phyloP scores from a whole-genome alignment of 1,284 basidiomycete genomes.

The Ustilago bromivora region DNA sequence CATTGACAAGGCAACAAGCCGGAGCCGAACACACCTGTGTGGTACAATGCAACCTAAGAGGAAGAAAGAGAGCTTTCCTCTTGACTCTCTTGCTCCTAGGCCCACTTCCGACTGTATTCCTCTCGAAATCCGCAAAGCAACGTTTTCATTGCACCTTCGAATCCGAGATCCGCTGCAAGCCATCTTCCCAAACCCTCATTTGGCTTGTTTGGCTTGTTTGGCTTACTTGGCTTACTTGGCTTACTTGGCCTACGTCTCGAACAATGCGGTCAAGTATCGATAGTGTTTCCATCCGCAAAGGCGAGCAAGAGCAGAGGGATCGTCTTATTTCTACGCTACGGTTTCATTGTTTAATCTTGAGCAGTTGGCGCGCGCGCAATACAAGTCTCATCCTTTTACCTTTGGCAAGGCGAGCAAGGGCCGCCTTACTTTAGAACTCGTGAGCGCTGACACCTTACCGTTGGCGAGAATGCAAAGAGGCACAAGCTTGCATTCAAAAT shows the following conservation, averaged over 20 bases:
- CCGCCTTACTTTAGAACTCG: background rate
- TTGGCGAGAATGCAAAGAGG: constrained; percentile 4
- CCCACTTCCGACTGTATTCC: too few relatives aligned
- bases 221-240: too few relatives aligned
- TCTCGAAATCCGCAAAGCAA: background rate
- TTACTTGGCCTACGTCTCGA: background rate
- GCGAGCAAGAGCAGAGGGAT: background rate
- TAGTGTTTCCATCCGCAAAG: background rate
- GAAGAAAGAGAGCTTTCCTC: background rate
- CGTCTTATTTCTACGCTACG: background rate
- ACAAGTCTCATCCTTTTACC: background rate
- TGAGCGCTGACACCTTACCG: background rate
- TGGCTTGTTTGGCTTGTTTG: background rate
- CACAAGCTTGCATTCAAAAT: background rate
- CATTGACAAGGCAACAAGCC: background rate
- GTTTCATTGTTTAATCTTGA: background rate
- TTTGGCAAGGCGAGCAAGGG: background rate
- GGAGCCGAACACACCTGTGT: background rate
- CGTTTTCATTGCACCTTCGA: background rate
- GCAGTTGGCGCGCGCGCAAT: background rate
- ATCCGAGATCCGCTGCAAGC: constrained; percentile 4
- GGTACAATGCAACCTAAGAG: background rate
- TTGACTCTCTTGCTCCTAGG: too few relatives aligned
- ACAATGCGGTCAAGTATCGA: background rate
- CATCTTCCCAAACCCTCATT: background rate